Evolutionary conservation across 163 green algal species (phyloP), one percentile per base, ranked within the genome.

Genomic region (Volvox carteri): DNA sequence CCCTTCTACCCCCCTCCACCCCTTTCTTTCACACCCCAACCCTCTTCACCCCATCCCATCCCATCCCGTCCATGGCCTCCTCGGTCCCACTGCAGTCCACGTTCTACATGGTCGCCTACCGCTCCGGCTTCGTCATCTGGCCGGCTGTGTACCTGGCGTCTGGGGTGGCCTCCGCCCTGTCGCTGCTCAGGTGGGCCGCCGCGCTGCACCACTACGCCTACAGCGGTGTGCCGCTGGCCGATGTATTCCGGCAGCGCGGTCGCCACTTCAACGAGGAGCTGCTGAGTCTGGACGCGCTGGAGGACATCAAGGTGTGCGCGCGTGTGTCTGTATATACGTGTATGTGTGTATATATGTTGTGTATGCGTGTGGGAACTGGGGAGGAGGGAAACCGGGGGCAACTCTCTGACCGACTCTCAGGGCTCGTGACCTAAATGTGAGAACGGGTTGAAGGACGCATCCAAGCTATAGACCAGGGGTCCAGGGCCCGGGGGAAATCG

Each of bases 221-320:
- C 58, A 30, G 33, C 18, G 81, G 67, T 21, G 67, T 88, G 65
- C 50, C 81, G 35, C 23, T 88, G 67, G 2, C 7, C 0, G 67
- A 88, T 3, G 67, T 39, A 35, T 58, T 88, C 35, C 46, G 21
- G 67, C 81, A 88, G 65, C 65, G 81, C 30, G 81, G 81, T 14
- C 5, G 21, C n/a, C 7, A 73, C 23, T 88, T 88, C 81, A 58
- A 54, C 33, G 46, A 42, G 0, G 81, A 88, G 35, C 79, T 87
- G 60, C 79, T 87, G 79, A 42, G 44, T 2, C 81, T 88, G 50
- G 81, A 88, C 37, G 50, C 48, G 9, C 81, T 88, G 48, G 81
- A 88, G 65, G 81, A 80, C 67, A 67, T 88, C 30, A 62, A 73
- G 81, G 81, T 88, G 73, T 65, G 50, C 50, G 50, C 16, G 50